Percentiles rank a stretch among this genome's conserved stretches.
Evolutionary conservation across 345 rosid genomes (phyloP).

Genomic region (Heritiera littoralis): DNA sequence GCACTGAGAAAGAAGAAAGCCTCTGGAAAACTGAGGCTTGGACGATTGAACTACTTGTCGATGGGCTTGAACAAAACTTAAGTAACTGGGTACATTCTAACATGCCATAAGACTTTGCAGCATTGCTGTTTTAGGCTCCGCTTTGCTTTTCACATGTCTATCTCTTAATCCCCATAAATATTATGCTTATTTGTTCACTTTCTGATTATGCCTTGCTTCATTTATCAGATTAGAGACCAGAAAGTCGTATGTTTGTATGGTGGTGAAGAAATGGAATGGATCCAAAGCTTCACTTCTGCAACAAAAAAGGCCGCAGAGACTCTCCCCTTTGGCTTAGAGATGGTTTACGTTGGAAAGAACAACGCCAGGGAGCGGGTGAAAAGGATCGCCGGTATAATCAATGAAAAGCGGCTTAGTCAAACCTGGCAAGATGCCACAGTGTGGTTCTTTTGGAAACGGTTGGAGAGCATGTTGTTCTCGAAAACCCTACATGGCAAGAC

Average conservation of each 20-base stretch:
- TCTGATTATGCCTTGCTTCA: not conserved
- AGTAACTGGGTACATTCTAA: slow-evolving; percentile 43
- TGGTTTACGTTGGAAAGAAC: slow-evolving; percentile 79
- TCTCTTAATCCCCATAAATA: not conserved
- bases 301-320: slow-evolving; percentile 38
- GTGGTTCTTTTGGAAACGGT: slow-evolving; percentile 59
- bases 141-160: not conserved
- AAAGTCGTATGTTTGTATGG: slow-evolving; percentile 69
- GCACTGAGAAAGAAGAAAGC: slow-evolving; percentile 50
- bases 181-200: not conserved
- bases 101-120: too few species aligned
- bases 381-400: slow-evolving; percentile 37
- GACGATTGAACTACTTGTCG: slow-evolving; percentile 58
- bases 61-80: slow-evolving; percentile 45
- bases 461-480: slow-evolving; percentile 59
- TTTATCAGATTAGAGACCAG: slow-evolving; percentile 40
- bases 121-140: too few species aligned
- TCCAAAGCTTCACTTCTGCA: slow-evolving; percentile 44
- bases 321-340: slow-evolving; percentile 46
- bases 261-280: slow-evolving; percentile 75
- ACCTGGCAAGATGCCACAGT: slow-evolving; percentile 37
- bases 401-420: slow-evolving; percentile 43
- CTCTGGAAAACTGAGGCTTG: slow-evolving; percentile 69
- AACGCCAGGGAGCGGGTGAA: slow-evolving; percentile 51
- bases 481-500: slow-evolving; percentile 35